Conservation (phyloP, 2,329 filamentous ascomycete genomes). For the Lecanicillium sp. region DNA sequence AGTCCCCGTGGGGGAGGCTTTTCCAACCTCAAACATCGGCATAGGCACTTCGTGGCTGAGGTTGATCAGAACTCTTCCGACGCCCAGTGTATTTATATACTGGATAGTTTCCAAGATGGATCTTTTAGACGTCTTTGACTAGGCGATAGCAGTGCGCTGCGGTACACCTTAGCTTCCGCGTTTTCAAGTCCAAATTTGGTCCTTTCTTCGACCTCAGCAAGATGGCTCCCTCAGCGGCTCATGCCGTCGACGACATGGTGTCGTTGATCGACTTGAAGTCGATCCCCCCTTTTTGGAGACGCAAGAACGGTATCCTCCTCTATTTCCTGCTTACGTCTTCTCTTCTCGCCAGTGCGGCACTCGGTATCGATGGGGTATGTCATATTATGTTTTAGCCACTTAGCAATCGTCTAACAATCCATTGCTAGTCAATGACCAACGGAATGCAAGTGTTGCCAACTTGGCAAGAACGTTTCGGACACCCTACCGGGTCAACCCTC, state of each 20-base stretch:
- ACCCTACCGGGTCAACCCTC: slow-evolving; percentile 27
- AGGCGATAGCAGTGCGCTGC: too few species aligned
- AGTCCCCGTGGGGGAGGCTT: slow-evolving; percentile 3
- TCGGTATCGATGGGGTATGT: slow-evolving; percentile 34
- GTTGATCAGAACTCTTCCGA: too few species aligned
- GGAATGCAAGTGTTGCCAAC: slow-evolving; percentile 28
- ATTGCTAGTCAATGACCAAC: slow-evolving; percentile 29
- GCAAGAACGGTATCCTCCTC: slow-evolving; percentile 33
- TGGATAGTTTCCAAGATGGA: too few species aligned
- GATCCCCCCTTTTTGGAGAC: slow-evolving; percentile 24
- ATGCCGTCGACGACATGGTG: slow-evolving; percentile 20
- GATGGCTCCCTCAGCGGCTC: slow-evolving; percentile 26
- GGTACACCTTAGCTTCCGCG: too few species aligned
- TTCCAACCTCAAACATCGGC: background rate
- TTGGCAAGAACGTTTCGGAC: slow-evolving; percentile 29
- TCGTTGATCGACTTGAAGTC: slow-evolving; percentile 22
- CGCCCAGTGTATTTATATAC: too few species aligned
- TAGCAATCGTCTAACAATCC: background rate
- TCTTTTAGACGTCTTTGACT: too few species aligned
- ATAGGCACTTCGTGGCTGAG: background rate
- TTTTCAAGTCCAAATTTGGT: too few species aligned
- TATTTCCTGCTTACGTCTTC: slow-evolving; percentile 36
- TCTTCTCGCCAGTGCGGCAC: slow-evolving; percentile 30
- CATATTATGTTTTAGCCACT: background rate
- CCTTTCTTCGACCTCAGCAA: too few species aligned